Base-by-base conservation (phyloP, 495 filamentous ascomycete species). In the Penicillium roqueforti region DNA sequence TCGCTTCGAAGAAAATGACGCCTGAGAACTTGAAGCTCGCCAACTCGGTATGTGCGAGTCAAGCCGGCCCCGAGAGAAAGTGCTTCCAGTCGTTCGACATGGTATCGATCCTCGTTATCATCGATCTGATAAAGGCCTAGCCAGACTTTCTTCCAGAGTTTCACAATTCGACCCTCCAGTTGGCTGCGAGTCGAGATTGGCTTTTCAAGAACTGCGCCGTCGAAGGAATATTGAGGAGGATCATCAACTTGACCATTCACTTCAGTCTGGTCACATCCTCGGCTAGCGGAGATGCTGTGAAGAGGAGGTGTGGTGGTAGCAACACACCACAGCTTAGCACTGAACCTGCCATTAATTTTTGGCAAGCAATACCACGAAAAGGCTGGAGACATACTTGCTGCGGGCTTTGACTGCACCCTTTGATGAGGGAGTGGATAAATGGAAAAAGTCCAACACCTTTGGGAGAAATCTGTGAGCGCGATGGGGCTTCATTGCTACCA, bases 101-200 rank as follows among this genome's bases (percentile, higher is more conserved):
- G 63, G 16, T 39, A 55, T n/a, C 42, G 56, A 26, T 36, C 47
- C 10, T 51, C 19, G 3, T 36, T 42, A 13, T 60, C 44, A 31
- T 65, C 44, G 3, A 60, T 37, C 32, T 63, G 54, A 25, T 59
- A 63, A 3, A 68, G 47, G 1, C 57, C 62, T 9, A 63, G 36
- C 59, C 62, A 63, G n/a, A 61, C 51, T 11, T 40, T 44, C 20
- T 43, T 65, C 59, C 59, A 65, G 26, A 65, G 44, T 1, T 55
- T 48, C 18, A 55, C 16, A 22, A 68, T 57, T 11, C 47, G 56
- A n/a, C 39, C 11, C 19, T 62, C 41, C 11, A 70, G 37, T 11
- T 67, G 58, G 13, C 51, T 40, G 46, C 51, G 58, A 5, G 44
- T 43, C n/a, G 28, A 25, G 3, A 16, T n/a, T 20, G 43, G 31